These are phyloP conservation scores for Penicillium sp. DNA, from an alignment of 2,329 filamentous ascomycete species.

Conservation along the genomic window DNA sequence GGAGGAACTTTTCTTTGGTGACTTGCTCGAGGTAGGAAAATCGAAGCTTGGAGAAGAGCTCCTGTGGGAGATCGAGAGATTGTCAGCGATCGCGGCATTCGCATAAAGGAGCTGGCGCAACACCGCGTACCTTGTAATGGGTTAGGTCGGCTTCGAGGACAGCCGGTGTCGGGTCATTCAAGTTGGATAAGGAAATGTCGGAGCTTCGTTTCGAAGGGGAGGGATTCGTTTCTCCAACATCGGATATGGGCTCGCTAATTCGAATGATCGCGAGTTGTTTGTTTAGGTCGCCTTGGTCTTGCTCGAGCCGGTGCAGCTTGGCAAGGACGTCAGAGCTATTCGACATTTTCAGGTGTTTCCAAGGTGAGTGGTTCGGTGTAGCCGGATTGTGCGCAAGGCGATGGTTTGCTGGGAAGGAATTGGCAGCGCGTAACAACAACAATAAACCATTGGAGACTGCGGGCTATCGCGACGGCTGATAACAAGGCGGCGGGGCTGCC, in stretches of 20 bases:
- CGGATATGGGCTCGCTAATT: constrained; percentile 73
- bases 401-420: neutral
- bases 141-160: constrained; percentile 80
- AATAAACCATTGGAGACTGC: neutral
- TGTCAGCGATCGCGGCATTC: constrained; percentile 4
- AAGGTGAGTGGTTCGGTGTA: neutral
- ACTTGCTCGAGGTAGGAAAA: constrained; percentile 99
- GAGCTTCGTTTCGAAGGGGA: constrained; percentile 64
- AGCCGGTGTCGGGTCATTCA: constrained; percentile 72
- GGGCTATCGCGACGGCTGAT: constrained; percentile 13
- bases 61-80: constrained; percentile 47
- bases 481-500: constrained; percentile 3
- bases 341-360: constrained; percentile 18
- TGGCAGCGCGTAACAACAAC: neutral
- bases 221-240: constrained; percentile 27
- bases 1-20: constrained; percentile 96
- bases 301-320: constrained; percentile 53
- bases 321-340: constrained; percentile 30
- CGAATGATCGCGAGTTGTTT: constrained; percentile 69
- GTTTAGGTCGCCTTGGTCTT: constrained; percentile 53
- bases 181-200: constrained; percentile 72
- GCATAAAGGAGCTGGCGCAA: neutral
- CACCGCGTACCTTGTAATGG: constrained; percentile 72
- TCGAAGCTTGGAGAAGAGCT: constrained; percentile 92
- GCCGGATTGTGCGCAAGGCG: neutral